Evolutionary conservation across 2,329 filamentous ascomycete genomes (phyloP).

Genomic region (Aspergillus tanneri): DNA sequence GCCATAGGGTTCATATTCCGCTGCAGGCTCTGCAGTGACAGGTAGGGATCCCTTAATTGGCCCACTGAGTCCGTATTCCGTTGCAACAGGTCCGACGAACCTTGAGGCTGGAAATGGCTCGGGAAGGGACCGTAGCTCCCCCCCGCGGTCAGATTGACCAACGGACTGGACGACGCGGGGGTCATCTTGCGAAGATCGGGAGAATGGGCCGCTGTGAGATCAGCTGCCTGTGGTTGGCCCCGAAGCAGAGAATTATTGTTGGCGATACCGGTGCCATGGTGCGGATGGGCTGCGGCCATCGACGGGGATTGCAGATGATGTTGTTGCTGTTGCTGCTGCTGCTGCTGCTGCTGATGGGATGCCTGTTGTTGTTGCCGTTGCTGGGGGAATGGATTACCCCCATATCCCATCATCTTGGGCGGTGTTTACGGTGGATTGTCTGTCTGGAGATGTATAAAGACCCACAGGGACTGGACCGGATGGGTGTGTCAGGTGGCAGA

Average conservation of each 20-base stretch:
- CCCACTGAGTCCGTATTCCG: slow-evolving; percentile 29
- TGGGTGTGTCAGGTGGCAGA: not conserved
- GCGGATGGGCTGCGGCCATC: slow-evolving; percentile 26
- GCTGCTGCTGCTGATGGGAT: slow-evolving; percentile 25
- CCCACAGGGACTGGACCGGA: not conserved
- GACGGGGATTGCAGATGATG: slow-evolving; percentile 35
- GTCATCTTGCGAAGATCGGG: slow-evolving; percentile 37
- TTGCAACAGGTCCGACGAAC: slow-evolving; percentile 30
- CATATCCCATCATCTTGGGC: slow-evolving; percentile 39
- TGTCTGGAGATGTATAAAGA: not conserved
- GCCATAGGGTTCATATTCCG: slow-evolving; percentile 33
- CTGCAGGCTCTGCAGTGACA: slow-evolving; percentile 31
- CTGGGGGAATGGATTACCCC: slow-evolving; percentile 31
- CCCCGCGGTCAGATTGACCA: slow-evolving; percentile 31
- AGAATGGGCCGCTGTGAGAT: slow-evolving; percentile 24
- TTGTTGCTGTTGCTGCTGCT: slow-evolving; percentile 27
- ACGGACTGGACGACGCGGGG: slow-evolving; percentile 29
- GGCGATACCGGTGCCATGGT: slow-evolving; percentile 29
- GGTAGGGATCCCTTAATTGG: slow-evolving; percentile 25
- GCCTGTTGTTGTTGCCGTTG: slow-evolving; percentile 27
- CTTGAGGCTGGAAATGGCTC: slow-evolving; percentile 29
- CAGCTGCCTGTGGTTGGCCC: slow-evolving; percentile 27
- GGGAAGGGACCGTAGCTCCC: slow-evolving; percentile 29
- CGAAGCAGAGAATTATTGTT: slow-evolving; percentile 29
- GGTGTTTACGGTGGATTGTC: not conserved